These are phyloP conservation scores for Closterium sp. DNA, from an alignment of 139 green algal species.

Conservation along the genomic window DNA sequence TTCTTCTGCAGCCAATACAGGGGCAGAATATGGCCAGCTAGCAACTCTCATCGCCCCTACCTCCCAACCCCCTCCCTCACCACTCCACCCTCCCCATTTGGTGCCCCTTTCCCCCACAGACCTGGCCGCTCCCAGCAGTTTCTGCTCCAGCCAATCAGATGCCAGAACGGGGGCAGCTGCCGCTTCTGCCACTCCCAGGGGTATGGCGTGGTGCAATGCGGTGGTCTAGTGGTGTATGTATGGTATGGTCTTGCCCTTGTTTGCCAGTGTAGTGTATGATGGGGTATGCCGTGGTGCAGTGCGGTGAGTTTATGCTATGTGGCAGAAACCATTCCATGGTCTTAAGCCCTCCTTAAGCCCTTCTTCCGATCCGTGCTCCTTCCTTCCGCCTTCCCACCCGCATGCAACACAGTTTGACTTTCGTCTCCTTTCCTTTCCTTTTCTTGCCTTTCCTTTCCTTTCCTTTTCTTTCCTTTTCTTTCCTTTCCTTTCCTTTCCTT, in stretches of 20 bases:
- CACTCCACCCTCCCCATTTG: too few species aligned
- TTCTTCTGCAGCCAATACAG: too few species aligned
- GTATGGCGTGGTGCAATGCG: neutral
- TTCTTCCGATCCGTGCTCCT: neutral
- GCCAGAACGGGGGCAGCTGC: neutral
- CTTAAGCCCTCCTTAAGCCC: too few species aligned
- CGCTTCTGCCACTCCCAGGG: neutral
- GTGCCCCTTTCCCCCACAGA: neutral
- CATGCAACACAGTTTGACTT: neutral
- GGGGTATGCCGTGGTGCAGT: neutral
- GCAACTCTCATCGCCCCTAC: too few species aligned
- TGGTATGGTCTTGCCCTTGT: too few species aligned
- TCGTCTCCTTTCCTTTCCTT: neutral
- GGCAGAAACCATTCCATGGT: neutral
- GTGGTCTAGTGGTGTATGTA: neutral
- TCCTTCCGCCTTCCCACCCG: neutral
- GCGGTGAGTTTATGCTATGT: neutral
- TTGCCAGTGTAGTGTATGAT: neutral
- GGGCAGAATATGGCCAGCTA: too few species aligned
- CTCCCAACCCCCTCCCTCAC: too few species aligned
- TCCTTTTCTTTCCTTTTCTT: neutral
- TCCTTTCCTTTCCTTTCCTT: too few species aligned
- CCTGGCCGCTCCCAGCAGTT: neutral
- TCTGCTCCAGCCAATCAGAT: neutral
- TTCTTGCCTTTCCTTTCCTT: neutral